Evolutionary conservation across 768 basidiomycete genomes (phyloP).

Genomic region (Dioszegia hungarica): DNA sequence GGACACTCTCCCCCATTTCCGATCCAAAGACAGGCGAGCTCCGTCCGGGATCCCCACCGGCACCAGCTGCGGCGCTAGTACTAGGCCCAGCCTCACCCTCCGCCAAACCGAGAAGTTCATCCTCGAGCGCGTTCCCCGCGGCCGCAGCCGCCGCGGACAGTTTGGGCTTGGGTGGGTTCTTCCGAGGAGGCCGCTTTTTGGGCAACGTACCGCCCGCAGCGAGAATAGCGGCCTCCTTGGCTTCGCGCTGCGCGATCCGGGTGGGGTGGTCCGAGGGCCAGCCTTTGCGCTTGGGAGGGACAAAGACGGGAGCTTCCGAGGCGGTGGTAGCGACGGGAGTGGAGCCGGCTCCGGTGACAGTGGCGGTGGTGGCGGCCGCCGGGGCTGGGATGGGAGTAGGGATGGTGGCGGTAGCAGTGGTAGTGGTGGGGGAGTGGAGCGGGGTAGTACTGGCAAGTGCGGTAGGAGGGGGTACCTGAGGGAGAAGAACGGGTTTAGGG

Average conservation of each 20-base stretch:
- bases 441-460: background rate
- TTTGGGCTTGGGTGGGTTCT: slow-evolving; percentile 11
- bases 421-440: background rate
- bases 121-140: no score
- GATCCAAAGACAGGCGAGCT: no score
- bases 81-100: slow-evolving; percentile 16
- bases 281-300: slow-evolving; percentile 18
- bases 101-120: slow-evolving; percentile 38
- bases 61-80: background rate
- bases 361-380: background rate
- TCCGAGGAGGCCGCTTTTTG: slow-evolving; percentile 5
- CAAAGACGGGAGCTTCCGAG: background rate
- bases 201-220: slow-evolving; percentile 10
- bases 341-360: background rate
- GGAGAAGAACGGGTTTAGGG: no score
- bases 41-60: no score
- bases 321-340: background rate
- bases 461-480: no score
- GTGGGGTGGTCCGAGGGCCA: slow-evolving; percentile 23
- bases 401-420: background rate
- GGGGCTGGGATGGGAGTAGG: background rate
- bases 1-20: no score
- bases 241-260: slow-evolving; percentile 16
- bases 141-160: no score
- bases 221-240: slow-evolving; percentile 16